These are phyloP conservation scores for Panicum miliaceum DNA, from an alignment of 176 grass and related monocot species.

Conservation along the genomic window DNA sequence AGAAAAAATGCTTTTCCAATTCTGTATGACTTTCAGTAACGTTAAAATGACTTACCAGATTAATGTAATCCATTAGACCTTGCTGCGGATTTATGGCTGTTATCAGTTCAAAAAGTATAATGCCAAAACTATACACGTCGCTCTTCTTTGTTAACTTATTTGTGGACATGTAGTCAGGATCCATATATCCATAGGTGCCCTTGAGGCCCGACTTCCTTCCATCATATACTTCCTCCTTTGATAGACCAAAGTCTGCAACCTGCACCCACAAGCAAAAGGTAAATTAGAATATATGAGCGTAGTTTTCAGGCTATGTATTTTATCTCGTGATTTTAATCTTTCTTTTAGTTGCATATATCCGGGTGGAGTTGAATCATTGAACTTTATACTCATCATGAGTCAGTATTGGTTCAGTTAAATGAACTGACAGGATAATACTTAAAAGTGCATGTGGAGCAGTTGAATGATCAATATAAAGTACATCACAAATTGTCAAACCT, in stretches of 20 bases:
- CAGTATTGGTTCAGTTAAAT: constrained; percentile 40
- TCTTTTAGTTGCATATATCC: constrained; percentile 12
- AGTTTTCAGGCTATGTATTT: constrained; percentile 29
- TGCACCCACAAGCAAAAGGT: constrained; percentile 37
- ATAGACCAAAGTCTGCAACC: constrained; percentile 97
- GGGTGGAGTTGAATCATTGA: constrained; percentile 22
- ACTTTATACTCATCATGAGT: not conserved
- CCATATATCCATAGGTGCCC: constrained; percentile 99
- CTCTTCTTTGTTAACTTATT: constrained; percentile 98
- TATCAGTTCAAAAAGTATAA: constrained; percentile 94
- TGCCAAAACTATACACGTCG: constrained; percentile 90
- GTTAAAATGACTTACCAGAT: constrained; percentile 73
- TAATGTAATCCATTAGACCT: constrained; percentile 92
- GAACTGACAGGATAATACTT: constrained; percentile 23
- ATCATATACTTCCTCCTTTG: constrained; percentile 93
- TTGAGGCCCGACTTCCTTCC: constrained; percentile 84
- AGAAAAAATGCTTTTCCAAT: not conserved
- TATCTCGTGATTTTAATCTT: not conserved
- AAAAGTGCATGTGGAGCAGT: constrained; percentile 34
- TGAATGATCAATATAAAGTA: constrained; percentile 30
- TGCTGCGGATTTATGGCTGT: constrained; percentile 96
- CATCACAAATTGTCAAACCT: constrained; percentile 54
- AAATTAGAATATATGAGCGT: not conserved
- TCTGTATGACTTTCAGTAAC: not conserved
- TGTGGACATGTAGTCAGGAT: constrained; percentile 95